Conservation (phyloP, 148 eudicot species). For the Suaeda aralocaspica region DNA sequence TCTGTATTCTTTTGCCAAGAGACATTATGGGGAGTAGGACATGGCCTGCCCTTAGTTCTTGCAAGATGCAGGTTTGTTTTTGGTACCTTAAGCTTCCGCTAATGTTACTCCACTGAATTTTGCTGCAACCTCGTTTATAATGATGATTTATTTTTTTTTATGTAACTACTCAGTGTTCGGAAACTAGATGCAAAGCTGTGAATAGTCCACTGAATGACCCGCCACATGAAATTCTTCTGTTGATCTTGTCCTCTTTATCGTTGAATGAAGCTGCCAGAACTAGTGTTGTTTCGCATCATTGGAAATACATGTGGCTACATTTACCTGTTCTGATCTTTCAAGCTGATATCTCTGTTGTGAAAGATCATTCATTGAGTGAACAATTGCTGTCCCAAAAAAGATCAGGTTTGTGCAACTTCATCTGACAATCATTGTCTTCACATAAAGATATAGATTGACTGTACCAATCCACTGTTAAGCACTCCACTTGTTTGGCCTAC, state of each 20-base stretch:
- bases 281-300: conserved; percentile 18
- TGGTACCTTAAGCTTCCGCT: neutral
- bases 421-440: neutral
- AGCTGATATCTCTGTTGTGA: neutral
- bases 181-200: neutral
- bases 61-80: neutral
- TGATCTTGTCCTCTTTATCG: conserved; percentile 16
- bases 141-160: neutral
- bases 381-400: neutral
- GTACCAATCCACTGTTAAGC: neutral
- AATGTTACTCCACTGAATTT: neutral
- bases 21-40: neutral
- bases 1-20: neutral
- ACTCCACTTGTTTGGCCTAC: neutral
- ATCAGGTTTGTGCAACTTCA: neutral
- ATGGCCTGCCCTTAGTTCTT: neutral
- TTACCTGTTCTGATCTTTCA: neutral
- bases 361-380: neutral
- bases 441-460: neutral
- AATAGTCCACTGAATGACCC: conserved; percentile 18
- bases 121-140: neutral
- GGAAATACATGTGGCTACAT: conserved; percentile 16
- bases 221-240: conserved; percentile 21
- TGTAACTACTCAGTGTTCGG: neutral
- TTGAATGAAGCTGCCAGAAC: conserved; percentile 25